Conservation (phyloP, 257 asterid species). For the Nicotiana obtusifolia region DNA sequence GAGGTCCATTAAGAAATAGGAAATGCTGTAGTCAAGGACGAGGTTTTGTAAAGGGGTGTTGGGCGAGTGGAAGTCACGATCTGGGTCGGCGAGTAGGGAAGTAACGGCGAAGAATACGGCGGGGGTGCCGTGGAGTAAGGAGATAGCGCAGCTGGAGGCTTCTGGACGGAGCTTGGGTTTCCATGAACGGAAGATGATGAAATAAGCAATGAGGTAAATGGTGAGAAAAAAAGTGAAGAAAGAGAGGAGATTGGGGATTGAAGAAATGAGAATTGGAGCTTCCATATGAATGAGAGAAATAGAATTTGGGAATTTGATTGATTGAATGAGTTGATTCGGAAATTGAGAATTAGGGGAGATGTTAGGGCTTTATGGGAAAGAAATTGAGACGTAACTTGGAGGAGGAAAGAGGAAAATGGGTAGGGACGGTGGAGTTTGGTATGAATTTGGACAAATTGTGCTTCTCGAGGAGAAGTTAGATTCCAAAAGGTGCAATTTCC, state of each 20-base stretch:
- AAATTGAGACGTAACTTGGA: neutral
- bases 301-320: too few relatives aligned
- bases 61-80: slow-evolving; percentile 45
- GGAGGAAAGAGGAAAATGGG: neutral
- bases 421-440: neutral
- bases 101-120: slow-evolving; percentile 61
- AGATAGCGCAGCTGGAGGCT: slow-evolving; percentile 87
- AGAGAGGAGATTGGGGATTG: slow-evolving; percentile 30
- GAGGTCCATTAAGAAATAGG: slow-evolving; percentile 86
- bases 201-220: slow-evolving; percentile 51
- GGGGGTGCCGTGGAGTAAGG: slow-evolving; percentile 87
- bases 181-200: slow-evolving; percentile 57
- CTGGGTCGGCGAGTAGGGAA: slow-evolving; percentile 53
- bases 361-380: neutral
- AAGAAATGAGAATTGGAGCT: slow-evolving; percentile 2
- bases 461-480: neutral
- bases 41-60: slow-evolving; percentile 55
- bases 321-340: neutral
- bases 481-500: neutral
- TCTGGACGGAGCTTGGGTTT: slow-evolving; percentile 65
- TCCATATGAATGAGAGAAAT: slow-evolving; percentile 24
- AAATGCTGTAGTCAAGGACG: slow-evolving; percentile 84
- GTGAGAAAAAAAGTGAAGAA: slow-evolving; percentile 41
- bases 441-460: neutral
- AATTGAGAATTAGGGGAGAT: neutral